Base-by-base conservation (phyloP, 306 rosid species). In the Lathyrus sativus region DNA sequence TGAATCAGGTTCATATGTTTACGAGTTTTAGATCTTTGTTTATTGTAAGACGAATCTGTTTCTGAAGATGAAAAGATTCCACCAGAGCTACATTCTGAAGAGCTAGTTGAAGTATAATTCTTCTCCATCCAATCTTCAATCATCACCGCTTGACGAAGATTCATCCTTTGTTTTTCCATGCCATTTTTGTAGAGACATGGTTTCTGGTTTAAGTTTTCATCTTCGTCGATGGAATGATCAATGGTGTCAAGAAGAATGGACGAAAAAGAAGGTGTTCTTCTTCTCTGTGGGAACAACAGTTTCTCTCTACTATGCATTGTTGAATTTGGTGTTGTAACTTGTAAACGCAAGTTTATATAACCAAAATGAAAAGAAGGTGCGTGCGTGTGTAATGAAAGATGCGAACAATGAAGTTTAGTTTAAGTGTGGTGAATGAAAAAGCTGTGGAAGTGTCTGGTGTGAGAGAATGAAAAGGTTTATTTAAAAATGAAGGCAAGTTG, bases 261-360 rank as follows among this genome's bases (percentile, higher is more conserved):
- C 6, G 96, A 89, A 81, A 89, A 89, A 67, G 96, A 89, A 0
- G 86, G 89, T n/a, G 83, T 81, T 72, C 91, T 87, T 74, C 83
- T 85, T 17, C 96, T 85, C 18, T 85, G 89, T 14, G 85, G 84
- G 76, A 31, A 70, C 11, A 31, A 70, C 7, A 67, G 17, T 67
- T 55, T 65, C 68, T 71, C 57, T 44, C 57, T 67, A 67, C 2
- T 58, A 37, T 65, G n/a, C 86, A 85, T 84, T 55, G 33, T 28
- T 2, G 33, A 22, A 28, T 37, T 4, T 41, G 41, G 6, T 6
- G 50, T 2, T 3, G 14, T 28, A 19, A 19, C 22, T 19, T 19
- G 22, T 19, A 10, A 31, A 53, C 11, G 75, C 1, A 54, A 19
- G 56, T 74, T 73, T 82, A 71, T 75, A 73, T 56, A 56, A 70